Percentiles rank a stretch among this genome's conserved stretches.
Evolutionary conservation across 1,139 yeast species (phyloP).

Genomic region (Candida glucosophila): DNA sequence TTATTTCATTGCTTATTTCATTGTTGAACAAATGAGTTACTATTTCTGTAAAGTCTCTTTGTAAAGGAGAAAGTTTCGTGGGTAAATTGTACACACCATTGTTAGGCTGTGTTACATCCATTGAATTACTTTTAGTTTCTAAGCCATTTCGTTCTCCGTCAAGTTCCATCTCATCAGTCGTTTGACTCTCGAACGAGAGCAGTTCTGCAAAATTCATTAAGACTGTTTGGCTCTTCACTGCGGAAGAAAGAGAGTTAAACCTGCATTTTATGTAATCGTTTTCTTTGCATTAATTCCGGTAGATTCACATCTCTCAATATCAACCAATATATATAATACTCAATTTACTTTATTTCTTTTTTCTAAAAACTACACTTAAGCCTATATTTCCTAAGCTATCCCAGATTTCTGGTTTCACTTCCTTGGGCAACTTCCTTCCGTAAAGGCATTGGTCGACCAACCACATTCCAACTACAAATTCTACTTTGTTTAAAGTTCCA

Average conservation of each 20-base stretch:
- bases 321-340: conserved; percentile 6
- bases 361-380: conserved; percentile 29
- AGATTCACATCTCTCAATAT: background rate
- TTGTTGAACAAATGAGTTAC: conserved; percentile 43
- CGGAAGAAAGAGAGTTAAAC: too few relatives aligned
- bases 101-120: conserved; percentile 3
- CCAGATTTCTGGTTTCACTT: conserved; percentile 54
- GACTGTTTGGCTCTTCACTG: too few relatives aligned
- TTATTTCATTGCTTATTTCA: conserved; percentile 27
- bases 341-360: conserved; percentile 12
- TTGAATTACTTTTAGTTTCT: background rate
- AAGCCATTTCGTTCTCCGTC: too few relatives aligned
- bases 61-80: conserved; percentile 45
- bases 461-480: conserved; percentile 94
- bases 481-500: conserved; percentile 71
- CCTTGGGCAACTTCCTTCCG: conserved; percentile 78
- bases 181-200: too few relatives aligned
- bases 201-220: too few relatives aligned
- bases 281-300: too few relatives aligned
- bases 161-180: too few relatives aligned
- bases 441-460: conserved; percentile 90
- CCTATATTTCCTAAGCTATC: conserved; percentile 50
- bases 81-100: conserved; percentile 43
- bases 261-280: too few relatives aligned
- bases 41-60: conserved; percentile 47